phyloP scores from a whole-genome alignment of 306 rosid species.

The Calophaca sinica region DNA sequence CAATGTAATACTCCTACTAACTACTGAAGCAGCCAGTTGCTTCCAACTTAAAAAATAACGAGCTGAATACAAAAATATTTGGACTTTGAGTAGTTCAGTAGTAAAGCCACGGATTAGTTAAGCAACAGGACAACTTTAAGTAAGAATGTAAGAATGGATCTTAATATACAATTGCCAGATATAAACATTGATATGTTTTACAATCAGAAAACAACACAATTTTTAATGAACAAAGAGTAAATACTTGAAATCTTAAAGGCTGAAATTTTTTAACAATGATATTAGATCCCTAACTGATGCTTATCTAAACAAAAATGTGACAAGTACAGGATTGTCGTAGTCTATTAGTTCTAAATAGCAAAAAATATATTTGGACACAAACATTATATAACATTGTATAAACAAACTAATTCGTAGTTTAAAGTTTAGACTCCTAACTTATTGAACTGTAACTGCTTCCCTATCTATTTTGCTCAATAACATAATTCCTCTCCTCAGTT shows the following conservation, averaged over 20 bases:
- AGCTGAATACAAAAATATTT: neutral
- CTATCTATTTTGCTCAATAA: conserved; percentile 52
- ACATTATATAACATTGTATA: conserved; percentile 1
- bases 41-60: conserved; percentile 11
- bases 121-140: conserved; percentile 32
- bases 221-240: conserved; percentile 12
- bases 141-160: conserved; percentile 13
- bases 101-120: conserved; percentile 21
- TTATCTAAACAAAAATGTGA: conserved; percentile 24
- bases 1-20: conserved; percentile 9
- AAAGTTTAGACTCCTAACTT: conserved; percentile 1
- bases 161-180: neutral
- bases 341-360: conserved; percentile 8
- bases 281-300: conserved; percentile 14
- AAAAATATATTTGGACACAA: conserved; percentile 10
- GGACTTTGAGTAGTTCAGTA: conserved; percentile 13
- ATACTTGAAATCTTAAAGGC: conserved; percentile 25
- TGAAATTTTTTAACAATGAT: neutral
- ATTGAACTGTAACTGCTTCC: neutral
- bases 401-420: conserved; percentile 10
- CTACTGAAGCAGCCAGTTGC: conserved; percentile 20
- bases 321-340: conserved; percentile 11
- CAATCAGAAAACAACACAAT: conserved; percentile 18
- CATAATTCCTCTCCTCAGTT: conserved; percentile 75
- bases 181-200: neutral